Conservation (phyloP, 1,284 basidiomycete genomes). For the Puccinia hordei region DNA sequence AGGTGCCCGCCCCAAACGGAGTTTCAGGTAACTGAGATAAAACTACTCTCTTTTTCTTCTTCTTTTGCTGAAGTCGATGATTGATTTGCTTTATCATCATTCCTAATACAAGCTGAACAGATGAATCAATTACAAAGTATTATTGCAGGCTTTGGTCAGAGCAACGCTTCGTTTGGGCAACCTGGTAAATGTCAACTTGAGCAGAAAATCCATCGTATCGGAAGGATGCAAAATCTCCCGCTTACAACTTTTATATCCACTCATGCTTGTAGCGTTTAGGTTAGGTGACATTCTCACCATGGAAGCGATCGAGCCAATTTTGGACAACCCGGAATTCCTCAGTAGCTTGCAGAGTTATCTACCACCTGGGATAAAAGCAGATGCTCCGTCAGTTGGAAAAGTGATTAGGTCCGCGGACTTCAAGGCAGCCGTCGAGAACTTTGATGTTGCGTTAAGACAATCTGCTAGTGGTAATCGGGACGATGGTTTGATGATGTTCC, state of each 20-base stretch:
- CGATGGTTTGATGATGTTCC: slow-evolving; percentile 36
- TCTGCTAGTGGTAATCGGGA: background rate
- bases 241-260: background rate
- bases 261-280: slow-evolving; percentile 7
- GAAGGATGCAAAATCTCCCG: background rate
- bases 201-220: background rate
- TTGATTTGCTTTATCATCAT: background rate
- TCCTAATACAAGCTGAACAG: slow-evolving; percentile 10
- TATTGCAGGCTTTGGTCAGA: slow-evolving; percentile 22
- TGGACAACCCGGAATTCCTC: slow-evolving; percentile 43
- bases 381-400: slow-evolving; percentile 22
- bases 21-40: background rate
- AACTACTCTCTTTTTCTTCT: background rate
- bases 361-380: slow-evolving; percentile 44
- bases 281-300: slow-evolving; percentile 29
- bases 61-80: background rate
- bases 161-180: slow-evolving; percentile 1
- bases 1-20: background rate
- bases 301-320: slow-evolving; percentile 19
- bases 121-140: slow-evolving; percentile 44
- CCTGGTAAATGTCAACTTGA: background rate
- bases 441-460: slow-evolving; percentile 24
- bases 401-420: slow-evolving; percentile 27
- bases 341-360: slow-evolving; percentile 52
- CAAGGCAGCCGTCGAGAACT: background rate